These are phyloP conservation scores for Cubamyces lactineus DNA, from an alignment of 768 basidiomycete genomes.

Conservation along the genomic window DNA sequence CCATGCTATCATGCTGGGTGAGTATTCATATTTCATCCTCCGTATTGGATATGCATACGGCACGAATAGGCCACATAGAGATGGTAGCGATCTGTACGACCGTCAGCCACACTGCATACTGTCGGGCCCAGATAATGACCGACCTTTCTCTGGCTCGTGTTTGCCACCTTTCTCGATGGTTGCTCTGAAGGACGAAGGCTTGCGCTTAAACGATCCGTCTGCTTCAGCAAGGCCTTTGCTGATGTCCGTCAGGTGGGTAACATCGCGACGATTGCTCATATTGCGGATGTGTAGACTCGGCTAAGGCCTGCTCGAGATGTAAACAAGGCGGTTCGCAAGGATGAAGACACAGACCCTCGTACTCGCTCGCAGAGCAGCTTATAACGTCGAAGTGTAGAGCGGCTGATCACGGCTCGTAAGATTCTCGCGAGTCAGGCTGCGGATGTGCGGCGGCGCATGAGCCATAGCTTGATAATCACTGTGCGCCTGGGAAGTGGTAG, in stretches of 20 bases:
- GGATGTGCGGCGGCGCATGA: too few relatives aligned
- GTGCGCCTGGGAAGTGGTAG: too few relatives aligned
- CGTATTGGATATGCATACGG: conserved; percentile 49
- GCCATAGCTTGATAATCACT: too few relatives aligned
- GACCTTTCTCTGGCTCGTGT: conserved; percentile 79
- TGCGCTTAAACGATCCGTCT: conserved; percentile 71
- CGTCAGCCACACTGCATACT: background rate
- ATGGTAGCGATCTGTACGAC: conserved; percentile 74
- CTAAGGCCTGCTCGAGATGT: too few relatives aligned
- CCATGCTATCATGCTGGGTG: conserved; percentile 62
- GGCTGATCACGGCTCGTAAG: too few relatives aligned
- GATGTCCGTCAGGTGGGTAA: conserved; percentile 52
- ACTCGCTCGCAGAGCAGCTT: too few relatives aligned
- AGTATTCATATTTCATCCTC: background rate
- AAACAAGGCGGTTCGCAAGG: too few relatives aligned
- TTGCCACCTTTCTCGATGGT: conserved; percentile 56
- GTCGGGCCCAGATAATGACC: conserved; percentile 20
- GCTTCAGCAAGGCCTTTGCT: conserved; percentile 52
- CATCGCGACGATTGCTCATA: conserved; percentile 32
- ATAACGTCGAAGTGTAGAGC: too few relatives aligned
- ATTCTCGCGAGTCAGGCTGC: too few relatives aligned
- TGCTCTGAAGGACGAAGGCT: conserved; percentile 58
- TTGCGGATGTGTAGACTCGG: background rate
- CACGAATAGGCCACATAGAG: conserved; percentile 90
- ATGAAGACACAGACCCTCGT: too few relatives aligned